Conservation (phyloP, 139 green algal species). For the Trebouxia sp. region DNA sequence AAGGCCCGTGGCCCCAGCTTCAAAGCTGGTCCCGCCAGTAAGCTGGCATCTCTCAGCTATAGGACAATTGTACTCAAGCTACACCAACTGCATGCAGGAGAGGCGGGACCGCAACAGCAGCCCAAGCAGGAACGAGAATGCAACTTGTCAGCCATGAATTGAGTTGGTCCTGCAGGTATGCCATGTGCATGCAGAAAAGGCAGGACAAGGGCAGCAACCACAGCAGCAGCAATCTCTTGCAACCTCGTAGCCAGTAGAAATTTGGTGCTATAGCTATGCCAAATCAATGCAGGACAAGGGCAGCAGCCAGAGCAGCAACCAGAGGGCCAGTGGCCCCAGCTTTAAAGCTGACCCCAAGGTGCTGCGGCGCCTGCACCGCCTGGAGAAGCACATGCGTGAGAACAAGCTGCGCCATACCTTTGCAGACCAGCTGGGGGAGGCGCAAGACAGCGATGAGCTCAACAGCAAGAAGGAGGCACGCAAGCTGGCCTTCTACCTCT, state of each 20-base stretch:
- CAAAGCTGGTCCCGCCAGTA: background rate
- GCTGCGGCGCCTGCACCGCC: conserved; percentile 21
- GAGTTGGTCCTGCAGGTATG: too few species aligned
- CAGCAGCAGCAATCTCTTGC: background rate
- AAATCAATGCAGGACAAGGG: background rate
- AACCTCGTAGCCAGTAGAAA: background rate
- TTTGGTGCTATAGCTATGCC: too few species aligned
- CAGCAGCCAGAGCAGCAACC: background rate
- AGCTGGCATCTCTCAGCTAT: too few species aligned
- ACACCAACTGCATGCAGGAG: too few species aligned
- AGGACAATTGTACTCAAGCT: too few species aligned
- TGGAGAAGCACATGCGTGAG: conserved; percentile 65
- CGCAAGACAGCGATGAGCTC: conserved; percentile 14
- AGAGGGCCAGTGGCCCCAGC: background rate
- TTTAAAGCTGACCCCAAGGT: conserved; percentile 17
- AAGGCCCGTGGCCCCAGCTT: conserved; percentile 1
- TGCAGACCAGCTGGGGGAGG: conserved; percentile 50
- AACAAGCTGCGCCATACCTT: conserved; percentile 58
- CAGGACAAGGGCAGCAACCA: too few species aligned
- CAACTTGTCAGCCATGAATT: too few species aligned
- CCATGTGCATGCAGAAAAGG: too few species aligned
- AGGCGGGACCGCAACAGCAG: too few species aligned
- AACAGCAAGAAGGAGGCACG: conserved; percentile 58
- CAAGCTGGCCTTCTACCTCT: conserved; percentile 53
- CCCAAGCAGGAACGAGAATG: too few species aligned